A percentile compares a stretch with the other conserved stretches of the same genome.
Evolutionary conservation across 371 early-diverging fungal genomes (phyloP).

Genomic region (Lichtheimia hyalospora): DNA sequence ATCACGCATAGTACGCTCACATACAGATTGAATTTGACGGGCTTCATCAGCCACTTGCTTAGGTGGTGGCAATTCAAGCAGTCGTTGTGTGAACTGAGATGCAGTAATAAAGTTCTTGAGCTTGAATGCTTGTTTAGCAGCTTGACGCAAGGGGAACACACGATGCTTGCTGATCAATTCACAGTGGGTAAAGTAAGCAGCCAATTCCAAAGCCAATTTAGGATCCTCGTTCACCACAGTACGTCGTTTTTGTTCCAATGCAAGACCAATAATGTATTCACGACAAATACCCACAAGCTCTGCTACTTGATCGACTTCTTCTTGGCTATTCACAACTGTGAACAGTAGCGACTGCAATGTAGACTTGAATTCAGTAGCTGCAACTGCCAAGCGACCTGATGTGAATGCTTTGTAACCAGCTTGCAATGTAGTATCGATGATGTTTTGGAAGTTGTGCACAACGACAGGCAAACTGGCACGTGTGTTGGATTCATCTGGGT

Average conservation of each 20-base stretch:
- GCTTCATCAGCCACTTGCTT: constrained; percentile 78
- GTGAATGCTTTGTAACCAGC: constrained; percentile 80
- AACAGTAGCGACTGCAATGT: constrained; percentile 77
- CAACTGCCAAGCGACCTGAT: constrained; percentile 74
- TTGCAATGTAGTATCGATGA: constrained; percentile 63
- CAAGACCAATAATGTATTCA: constrained; percentile 88
- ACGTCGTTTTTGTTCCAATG: constrained; percentile 80
- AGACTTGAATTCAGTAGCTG: constrained; percentile 70
- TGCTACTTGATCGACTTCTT: constrained; percentile 74
- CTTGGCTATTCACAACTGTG: constrained; percentile 52
- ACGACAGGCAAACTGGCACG: constrained; percentile 58
- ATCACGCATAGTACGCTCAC: constrained; percentile 81
- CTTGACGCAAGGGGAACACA: constrained; percentile 79
- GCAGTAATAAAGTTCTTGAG: constrained; percentile 81
- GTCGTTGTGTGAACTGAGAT: constrained; percentile 79
- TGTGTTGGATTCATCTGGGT: constrained; percentile 53
- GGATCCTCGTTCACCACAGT: constrained; percentile 46
- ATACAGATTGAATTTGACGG: constrained; percentile 75
- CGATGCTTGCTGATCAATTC: constrained; percentile 85
- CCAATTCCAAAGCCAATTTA: constrained; percentile 82
- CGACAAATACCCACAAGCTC: constrained; percentile 81
- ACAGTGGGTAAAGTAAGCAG: constrained; percentile 94
- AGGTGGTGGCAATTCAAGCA: constrained; percentile 86
- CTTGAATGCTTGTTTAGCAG: constrained; percentile 82
- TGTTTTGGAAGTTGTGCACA: constrained; percentile 53